These are phyloP conservation scores for Anisodus tanguticus DNA, from an alignment of 257 asterid species.

Conservation along the genomic window DNA sequence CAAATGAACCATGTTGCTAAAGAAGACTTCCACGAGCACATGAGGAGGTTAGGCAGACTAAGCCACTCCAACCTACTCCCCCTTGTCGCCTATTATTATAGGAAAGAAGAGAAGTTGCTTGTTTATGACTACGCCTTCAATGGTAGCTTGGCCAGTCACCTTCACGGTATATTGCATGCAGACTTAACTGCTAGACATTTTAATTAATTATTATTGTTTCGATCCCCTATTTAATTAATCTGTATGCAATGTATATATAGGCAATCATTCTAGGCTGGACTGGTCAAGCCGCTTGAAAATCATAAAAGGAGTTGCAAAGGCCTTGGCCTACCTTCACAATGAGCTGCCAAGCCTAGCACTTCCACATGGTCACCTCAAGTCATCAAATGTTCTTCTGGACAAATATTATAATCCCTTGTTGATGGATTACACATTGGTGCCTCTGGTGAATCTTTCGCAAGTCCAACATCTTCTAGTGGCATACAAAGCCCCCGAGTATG, in stretches of 20 bases:
- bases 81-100: slow-evolving; percentile 79
- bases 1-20: slow-evolving; percentile 66
- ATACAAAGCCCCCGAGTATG: slow-evolving; percentile 77
- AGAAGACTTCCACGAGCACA: slow-evolving; percentile 90
- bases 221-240: not conserved
- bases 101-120: slow-evolving; percentile 84
- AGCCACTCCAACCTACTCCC: slow-evolving; percentile 72
- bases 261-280: slow-evolving; percentile 63
- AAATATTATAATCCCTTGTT: slow-evolving; percentile 57
- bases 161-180: slow-evolving; percentile 39
- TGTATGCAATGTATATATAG: slow-evolving; percentile 33
- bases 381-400: slow-evolving; percentile 78
- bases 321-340: slow-evolving; percentile 61
- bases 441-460: slow-evolving; percentile 71
- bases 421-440: slow-evolving; percentile 82
- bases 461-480: slow-evolving; percentile 66
- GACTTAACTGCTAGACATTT: not conserved
- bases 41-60: slow-evolving; percentile 78
- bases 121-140: slow-evolving; percentile 63
- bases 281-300: slow-evolving; percentile 75
- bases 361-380: slow-evolving; percentile 84
- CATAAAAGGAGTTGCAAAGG: slow-evolving; percentile 81
- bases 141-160: slow-evolving; percentile 78
- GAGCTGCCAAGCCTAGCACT: slow-evolving; percentile 67
- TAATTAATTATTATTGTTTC: too few relatives aligned